Base-by-base conservation (phyloP, 768 basidiomycete species). In the Naganishia antarctica region DNA sequence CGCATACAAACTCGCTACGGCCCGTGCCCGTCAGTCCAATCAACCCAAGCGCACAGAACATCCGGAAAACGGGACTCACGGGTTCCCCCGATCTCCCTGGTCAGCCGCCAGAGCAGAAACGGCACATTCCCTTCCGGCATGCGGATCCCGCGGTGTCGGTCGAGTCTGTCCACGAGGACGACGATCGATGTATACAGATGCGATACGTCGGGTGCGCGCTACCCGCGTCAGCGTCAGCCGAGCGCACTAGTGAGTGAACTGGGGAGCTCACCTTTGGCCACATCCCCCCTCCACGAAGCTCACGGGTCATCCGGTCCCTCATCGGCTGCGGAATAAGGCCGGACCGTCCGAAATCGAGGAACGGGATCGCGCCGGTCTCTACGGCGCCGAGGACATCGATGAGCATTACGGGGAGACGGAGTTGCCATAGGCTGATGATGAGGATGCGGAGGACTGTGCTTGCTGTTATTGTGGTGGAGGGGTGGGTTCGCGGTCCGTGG, bases 51-150 rank as follows among this genome's bases (percentile, higher is more conserved):
- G 23, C 23, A 21, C 25, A 32, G 34, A 18, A 28, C 4, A 25
- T n/a, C 12, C 26, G 13, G 21, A n/a, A 11, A 15, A 26, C 6
- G 28, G 49, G 15, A 62, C 68, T 59, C 15, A 71, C 70, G 70
- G 18, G 66, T 62, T 8, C 65, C 61, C 1, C 70, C 70, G 3
- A 71, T 51, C 5, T 59, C 41, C 2, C 41, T 32, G 9, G 64
- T 57, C 23, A 67, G 62, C 18, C 63, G 41, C 68, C 68, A 71
- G 12, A 71, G 44, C 16, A 71, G 32, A 1, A 64, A 68, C 4
- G 63, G 57, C 6, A 63, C 60, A 50, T 71, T 71, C 25, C 64
- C 23, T 18, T 67, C 66, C 23, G 70, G 70, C 18, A 69, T 50
- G 18, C 48, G 43, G 26, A 71, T 53, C 2, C 62, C 70, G 13